Percentiles rank a stretch among this genome's conserved stretches.
Conservation (phyloP, 768 basidiomycete genomes). For the Mycena olivaceomarginata region DNA sequence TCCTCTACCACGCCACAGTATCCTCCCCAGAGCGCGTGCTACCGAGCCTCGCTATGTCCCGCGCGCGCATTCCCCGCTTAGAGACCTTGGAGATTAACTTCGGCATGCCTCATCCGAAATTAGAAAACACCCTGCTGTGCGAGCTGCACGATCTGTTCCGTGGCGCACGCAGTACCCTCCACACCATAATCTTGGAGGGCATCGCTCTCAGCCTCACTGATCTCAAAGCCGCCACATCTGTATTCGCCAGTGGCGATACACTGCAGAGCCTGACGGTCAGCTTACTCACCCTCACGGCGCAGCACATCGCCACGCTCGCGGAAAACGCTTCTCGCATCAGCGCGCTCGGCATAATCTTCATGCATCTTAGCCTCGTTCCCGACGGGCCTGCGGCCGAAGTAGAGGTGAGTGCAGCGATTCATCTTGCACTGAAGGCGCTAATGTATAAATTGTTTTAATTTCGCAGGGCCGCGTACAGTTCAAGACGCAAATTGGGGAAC, state of each 20-base stretch:
- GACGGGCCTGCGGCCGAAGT: conserved; percentile 19
- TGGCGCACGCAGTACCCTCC: conserved; percentile 29
- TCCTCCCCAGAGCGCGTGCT: conserved; percentile 18
- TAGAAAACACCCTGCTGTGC: neutral
- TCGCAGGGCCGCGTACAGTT: conserved; percentile 14
- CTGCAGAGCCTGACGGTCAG: conserved; percentile 35
- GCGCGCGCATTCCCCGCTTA: conserved; percentile 24
- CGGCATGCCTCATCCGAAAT: conserved; percentile 23
- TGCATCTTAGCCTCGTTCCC: conserved; percentile 14
- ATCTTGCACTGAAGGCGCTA: neutral
- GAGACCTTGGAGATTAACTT: conserved; percentile 33
- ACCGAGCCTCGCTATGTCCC: conserved; percentile 11
- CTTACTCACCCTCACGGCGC: conserved; percentile 22
- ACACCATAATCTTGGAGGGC: conserved; percentile 26
- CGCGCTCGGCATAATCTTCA: conserved; percentile 33
- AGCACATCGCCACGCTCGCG: conserved; percentile 28
- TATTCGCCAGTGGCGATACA: conserved; percentile 15
- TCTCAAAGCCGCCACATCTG: conserved; percentile 15
- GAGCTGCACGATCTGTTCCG: conserved; percentile 31
- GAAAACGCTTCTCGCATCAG: conserved; percentile 17
- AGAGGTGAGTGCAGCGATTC: neutral
- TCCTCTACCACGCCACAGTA: conserved; percentile 24
- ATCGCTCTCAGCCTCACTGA: conserved; percentile 30
- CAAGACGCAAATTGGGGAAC: neutral
- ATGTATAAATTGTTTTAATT: neutral